Conservation (phyloP, 2,329 filamentous ascomycete genomes). For the Apiospora phragmitis region DNA sequence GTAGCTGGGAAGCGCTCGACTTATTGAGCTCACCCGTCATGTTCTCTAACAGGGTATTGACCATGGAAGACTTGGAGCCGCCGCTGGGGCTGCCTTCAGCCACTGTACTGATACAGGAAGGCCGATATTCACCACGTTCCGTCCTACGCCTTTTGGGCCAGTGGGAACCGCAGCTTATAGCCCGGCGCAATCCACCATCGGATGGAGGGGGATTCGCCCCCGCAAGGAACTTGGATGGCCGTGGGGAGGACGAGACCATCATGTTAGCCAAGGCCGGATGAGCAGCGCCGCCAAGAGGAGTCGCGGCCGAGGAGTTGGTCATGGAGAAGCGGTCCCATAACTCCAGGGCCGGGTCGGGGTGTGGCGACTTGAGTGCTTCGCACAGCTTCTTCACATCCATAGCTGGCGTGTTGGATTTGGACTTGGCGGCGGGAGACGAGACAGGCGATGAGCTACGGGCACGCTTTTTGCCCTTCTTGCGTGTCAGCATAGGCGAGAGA, state of each 20-base stretch:
- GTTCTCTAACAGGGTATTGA: conserved; percentile 66
- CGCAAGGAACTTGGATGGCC: conserved; percentile 47
- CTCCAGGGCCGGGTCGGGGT: conserved; percentile 71
- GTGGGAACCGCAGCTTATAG: conserved; percentile 68
- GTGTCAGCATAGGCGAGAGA: conserved; percentile 49
- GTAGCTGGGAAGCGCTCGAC: conserved; percentile 35
- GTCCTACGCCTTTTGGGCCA: conserved; percentile 71
- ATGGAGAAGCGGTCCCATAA: conserved; percentile 76
- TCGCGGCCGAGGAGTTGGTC: conserved; percentile 40
- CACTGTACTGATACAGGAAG: conserved; percentile 32
- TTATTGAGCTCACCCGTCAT: conserved; percentile 57
- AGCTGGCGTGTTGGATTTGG: conserved; percentile 44
- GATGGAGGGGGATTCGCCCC: conserved; percentile 30
- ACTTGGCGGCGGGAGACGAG: conserved; percentile 60
- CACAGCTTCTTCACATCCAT: conserved; percentile 61
- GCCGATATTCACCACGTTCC: conserved; percentile 44
- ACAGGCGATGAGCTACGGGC: conserved; percentile 73
- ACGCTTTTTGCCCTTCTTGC: conserved; percentile 60
- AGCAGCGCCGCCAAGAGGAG: conserved; percentile 45
- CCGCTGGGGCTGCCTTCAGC: conserved; percentile 43
- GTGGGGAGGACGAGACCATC: conserved; percentile 71
- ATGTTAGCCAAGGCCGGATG: conserved; percentile 64
- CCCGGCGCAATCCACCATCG: conserved; percentile 57
- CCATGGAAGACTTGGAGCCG: conserved; percentile 56
- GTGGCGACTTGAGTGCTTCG: conserved; percentile 63